phyloP scores from a whole-genome alignment of 305 asterid genomes.

The Fraxinus nigra region DNA sequence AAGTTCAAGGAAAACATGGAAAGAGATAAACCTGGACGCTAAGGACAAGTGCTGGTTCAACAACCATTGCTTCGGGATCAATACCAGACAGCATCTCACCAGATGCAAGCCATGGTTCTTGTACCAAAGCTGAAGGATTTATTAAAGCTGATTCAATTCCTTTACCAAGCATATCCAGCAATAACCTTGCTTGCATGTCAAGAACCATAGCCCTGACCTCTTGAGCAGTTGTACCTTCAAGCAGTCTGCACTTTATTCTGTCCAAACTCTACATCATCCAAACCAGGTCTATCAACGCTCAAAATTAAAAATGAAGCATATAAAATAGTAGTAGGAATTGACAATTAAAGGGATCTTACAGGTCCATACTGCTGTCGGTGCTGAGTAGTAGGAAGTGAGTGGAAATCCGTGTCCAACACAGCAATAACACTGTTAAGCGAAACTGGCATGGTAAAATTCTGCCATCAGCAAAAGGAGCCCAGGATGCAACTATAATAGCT shows the following conservation, averaged over 20 bases:
- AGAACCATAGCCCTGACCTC: slow-evolving; percentile 99
- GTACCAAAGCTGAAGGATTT: slow-evolving; percentile 88
- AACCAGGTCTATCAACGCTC: slow-evolving; percentile 10
- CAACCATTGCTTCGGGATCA: slow-evolving; percentile 92
- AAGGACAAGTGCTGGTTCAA: slow-evolving; percentile 82
- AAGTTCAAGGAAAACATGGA: neutral
- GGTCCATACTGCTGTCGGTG: slow-evolving; percentile 99
- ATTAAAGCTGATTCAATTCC: slow-evolving; percentile 94
- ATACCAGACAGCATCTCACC: slow-evolving; percentile 69
- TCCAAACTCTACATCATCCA: slow-evolving; percentile 78
- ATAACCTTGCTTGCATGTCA: slow-evolving; percentile 97
- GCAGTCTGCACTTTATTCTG: slow-evolving; percentile 94
- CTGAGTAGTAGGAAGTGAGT: slow-evolving; percentile 93
- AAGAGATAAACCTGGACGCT: slow-evolving; percentile 72
- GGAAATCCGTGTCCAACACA: slow-evolving; percentile 93
- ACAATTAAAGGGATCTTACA: slow-evolving; percentile 52
- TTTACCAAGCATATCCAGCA: slow-evolving; percentile 98
- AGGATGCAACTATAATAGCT: slow-evolving; percentile 5
- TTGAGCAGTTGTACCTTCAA: slow-evolving; percentile 96
- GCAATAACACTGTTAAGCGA: slow-evolving; percentile 95
- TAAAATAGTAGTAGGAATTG: slow-evolving; percentile 15
- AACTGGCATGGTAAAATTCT: slow-evolving; percentile 45
- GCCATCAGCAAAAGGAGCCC: slow-evolving; percentile 30
- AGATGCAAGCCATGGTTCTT: slow-evolving; percentile 95
- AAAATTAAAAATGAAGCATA: slow-evolving; percentile 7